phyloP scores from a whole-genome alignment of 768 basidiomycete genomes.

The Phlegmacium glaucopus region DNA sequence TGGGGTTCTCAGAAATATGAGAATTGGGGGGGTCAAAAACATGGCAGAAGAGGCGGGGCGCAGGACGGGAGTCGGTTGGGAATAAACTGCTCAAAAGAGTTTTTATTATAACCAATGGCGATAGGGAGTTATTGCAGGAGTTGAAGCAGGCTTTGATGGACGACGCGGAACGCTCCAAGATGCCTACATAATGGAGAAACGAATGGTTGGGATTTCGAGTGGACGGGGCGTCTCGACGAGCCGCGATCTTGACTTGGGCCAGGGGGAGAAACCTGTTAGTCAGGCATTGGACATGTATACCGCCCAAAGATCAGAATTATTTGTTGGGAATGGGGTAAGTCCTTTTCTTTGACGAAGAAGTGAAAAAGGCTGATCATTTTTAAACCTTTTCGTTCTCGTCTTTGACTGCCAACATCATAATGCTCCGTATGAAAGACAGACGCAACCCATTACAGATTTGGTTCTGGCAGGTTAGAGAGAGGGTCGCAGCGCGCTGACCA shows the following conservation, averaged over 20 bases:
- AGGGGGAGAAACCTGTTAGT: slow-evolving; percentile 43
- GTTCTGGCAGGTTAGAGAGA: slow-evolving; percentile 11
- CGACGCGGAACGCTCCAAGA: slow-evolving; percentile 5
- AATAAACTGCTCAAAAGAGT: slow-evolving; percentile 36
- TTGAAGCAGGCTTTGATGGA: slow-evolving; percentile 13
- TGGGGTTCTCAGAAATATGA: neutral
- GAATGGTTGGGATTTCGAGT: slow-evolving; percentile 9
- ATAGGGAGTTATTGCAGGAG: slow-evolving; percentile 43
- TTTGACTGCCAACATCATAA: slow-evolving; percentile 19
- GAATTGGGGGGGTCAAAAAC: too few species aligned
- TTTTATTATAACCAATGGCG: slow-evolving; percentile 67
- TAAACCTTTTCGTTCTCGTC: neutral
- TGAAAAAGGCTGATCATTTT: too few species aligned
- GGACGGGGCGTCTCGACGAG: slow-evolving; percentile 37
- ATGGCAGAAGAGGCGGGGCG: too few species aligned
- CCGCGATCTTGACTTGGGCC: slow-evolving; percentile 39
- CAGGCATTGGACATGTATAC: slow-evolving; percentile 57
- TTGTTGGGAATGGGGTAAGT: slow-evolving; percentile 56
- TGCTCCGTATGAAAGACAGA: slow-evolving; percentile 22
- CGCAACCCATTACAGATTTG: slow-evolving; percentile 18
- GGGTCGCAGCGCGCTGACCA: neutral
- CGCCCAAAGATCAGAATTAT: slow-evolving; percentile 46
- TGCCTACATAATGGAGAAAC: neutral
- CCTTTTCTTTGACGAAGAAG: neutral
- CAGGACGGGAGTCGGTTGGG: neutral